Evolutionary conservation across 371 early-diverging fungal genomes (phyloP).

Genomic region (Lichtheimia ornata): DNA sequence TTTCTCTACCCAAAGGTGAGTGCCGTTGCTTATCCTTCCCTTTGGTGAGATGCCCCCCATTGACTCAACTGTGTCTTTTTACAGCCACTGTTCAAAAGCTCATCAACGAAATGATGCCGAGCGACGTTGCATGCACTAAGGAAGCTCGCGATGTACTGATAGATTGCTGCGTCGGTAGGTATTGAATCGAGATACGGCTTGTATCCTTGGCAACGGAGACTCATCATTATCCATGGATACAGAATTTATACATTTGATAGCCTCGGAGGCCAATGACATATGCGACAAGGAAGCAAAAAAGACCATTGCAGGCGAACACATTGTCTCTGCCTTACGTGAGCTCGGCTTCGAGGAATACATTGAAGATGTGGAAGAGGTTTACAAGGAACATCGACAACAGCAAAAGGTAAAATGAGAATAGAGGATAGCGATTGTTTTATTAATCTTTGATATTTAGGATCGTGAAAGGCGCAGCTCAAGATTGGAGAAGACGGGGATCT

Average conservation of each 20-base stretch:
- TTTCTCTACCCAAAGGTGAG: constrained; percentile 85
- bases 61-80: not conserved
- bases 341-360: constrained; percentile 96
- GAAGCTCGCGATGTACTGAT: constrained; percentile 94
- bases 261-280: constrained; percentile 94
- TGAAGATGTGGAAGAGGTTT: constrained; percentile 84
- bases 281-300: constrained; percentile 98
- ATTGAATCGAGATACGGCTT: not conserved
- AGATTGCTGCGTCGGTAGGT: constrained; percentile 90
- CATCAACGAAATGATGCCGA: constrained; percentile 93
- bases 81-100: constrained; percentile 97
- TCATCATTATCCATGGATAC: not conserved
- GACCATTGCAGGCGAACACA: constrained; percentile 98
- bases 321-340: constrained; percentile 85
- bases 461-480: constrained; percentile 86
- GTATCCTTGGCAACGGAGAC: too few species aligned
- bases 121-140: constrained; percentile 87
- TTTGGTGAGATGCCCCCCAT: not conserved
- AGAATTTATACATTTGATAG: constrained; percentile 94
- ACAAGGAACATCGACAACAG: constrained; percentile 86
- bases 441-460: constrained; percentile 53
- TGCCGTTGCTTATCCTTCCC: not conserved
- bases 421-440: not conserved
- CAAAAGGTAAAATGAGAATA: constrained; percentile 56
- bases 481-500: constrained; percentile 85